A percentile compares a stretch with the other conserved stretches of the same genome.
Evolutionary conservation across 495 filamentous ascomycete species (phyloP).

Genomic region (Clavariopsis aquatica): DNA sequence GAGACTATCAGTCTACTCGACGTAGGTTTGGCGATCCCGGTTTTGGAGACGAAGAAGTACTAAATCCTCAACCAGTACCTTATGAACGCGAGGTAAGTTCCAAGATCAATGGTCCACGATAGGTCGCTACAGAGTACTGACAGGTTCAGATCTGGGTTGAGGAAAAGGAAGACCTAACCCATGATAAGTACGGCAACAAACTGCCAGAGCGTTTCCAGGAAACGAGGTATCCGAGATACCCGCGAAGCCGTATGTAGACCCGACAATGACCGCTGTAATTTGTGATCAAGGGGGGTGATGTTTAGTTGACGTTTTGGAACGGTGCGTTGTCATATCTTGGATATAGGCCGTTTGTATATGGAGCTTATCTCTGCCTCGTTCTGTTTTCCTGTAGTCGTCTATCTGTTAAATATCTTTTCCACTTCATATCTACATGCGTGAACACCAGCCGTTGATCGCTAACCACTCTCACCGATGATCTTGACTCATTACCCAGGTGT

Average conservation of each 20-base stretch:
- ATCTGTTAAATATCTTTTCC: too few relatives aligned
- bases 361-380: too few relatives aligned
- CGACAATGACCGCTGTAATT: neutral
- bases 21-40: slow-evolving; percentile 19
- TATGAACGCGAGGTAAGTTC: slow-evolving; percentile 16
- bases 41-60: slow-evolving; percentile 27
- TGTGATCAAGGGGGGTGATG: neutral
- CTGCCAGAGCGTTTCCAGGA: slow-evolving; percentile 6
- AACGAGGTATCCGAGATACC: slow-evolving; percentile 18
- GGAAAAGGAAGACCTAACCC: slow-evolving; percentile 24
- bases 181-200: slow-evolving; percentile 23
- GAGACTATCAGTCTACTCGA: slow-evolving; percentile 23
- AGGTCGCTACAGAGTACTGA: neutral
- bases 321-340: too few relatives aligned
- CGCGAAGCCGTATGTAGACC: slow-evolving; percentile 14
- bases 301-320: neutral
- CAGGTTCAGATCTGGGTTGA: slow-evolving; percentile 20
- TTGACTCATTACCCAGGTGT: too few relatives aligned
- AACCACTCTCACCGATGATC: too few relatives aligned
- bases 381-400: too few relatives aligned
- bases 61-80: slow-evolving; percentile 29
- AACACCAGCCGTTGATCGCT: too few relatives aligned
- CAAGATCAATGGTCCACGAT: neutral
- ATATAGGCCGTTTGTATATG: too few relatives aligned
- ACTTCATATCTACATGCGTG: too few relatives aligned